Percentiles rank a stretch among this genome's conserved stretches.
Conservation (phyloP, 2,329 filamentous ascomycete genomes). For the Cercospora berteroae region DNA sequence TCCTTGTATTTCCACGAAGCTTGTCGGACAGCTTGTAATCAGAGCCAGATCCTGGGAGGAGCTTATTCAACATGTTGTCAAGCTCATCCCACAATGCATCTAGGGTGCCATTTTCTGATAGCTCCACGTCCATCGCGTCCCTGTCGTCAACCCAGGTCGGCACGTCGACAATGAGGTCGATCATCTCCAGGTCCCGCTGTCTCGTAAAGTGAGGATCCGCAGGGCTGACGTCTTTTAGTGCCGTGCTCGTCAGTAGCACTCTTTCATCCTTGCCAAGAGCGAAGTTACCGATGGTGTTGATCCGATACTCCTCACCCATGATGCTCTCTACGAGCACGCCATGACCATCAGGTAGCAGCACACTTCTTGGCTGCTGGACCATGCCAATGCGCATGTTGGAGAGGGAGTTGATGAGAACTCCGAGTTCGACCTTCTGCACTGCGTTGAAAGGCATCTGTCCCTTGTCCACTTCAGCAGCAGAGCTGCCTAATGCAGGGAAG, state of each 20-base stretch:
- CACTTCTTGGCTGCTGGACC: slow-evolving; percentile 58
- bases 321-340: slow-evolving; percentile 41
- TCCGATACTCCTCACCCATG: slow-evolving; percentile 57
- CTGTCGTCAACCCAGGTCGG: slow-evolving; percentile 4
- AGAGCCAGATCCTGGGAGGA: slow-evolving; percentile 14
- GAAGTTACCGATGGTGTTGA: slow-evolving; percentile 78
- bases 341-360: slow-evolving; percentile 35
- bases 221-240: slow-evolving; percentile 65
- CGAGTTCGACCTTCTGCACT: slow-evolving; percentile 58
- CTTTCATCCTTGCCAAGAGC: slow-evolving; percentile 84
- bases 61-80: slow-evolving; percentile 35
- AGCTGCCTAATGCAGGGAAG: slow-evolving; percentile 53
- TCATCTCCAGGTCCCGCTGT: slow-evolving; percentile 66
- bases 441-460: slow-evolving; percentile 38
- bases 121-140: slow-evolving; percentile 15
- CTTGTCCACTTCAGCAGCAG: slow-evolving; percentile 18
- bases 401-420: slow-evolving; percentile 60
- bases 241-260: slow-evolving; percentile 73
- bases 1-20: slow-evolving; percentile 7
- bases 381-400: slow-evolving; percentile 64
- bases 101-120: slow-evolving; percentile 35
- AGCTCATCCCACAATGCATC: slow-evolving; percentile 52
- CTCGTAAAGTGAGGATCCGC: slow-evolving; percentile 82
- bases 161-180: slow-evolving; percentile 69
- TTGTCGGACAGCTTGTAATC: slow-evolving; percentile 15